phyloP scores from a whole-genome alignment of 164 flowering plant genomes.

The Umbilicus rupestris region DNA sequence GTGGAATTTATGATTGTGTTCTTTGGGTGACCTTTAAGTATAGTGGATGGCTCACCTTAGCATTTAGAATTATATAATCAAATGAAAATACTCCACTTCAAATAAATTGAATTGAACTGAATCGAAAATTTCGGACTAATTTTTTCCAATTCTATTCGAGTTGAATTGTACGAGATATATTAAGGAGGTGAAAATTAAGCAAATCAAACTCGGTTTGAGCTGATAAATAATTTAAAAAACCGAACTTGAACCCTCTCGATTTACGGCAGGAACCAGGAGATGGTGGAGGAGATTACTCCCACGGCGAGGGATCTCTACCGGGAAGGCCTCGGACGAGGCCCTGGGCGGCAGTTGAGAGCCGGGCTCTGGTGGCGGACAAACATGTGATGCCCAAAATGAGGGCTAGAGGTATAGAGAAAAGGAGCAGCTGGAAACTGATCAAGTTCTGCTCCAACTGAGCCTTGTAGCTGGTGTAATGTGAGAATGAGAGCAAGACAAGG shows the following conservation, averaged over 20 bases:
- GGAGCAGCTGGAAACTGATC: slow-evolving; percentile 28
- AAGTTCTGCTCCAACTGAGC: slow-evolving; percentile 22
- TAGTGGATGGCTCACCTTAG: not conserved
- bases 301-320: not conserved
- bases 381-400: slow-evolving; percentile 25
- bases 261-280: too few species aligned
- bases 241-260: too few species aligned
- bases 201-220: too few species aligned
- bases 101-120: too few species aligned
- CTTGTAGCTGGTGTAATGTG: slow-evolving; percentile 30
- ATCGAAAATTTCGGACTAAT: too few species aligned
- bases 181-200: too few species aligned
- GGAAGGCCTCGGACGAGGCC: not conserved
- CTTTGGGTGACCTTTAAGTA: not conserved
- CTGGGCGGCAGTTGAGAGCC: slow-evolving; percentile 8
- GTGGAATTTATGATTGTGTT: not conserved
- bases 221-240: too few species aligned
- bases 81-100: too few species aligned
- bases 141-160: too few species aligned
- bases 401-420: slow-evolving; percentile 34
- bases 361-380: slow-evolving; percentile 11
- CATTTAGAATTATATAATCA: not conserved
- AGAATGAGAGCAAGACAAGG: slow-evolving; percentile 37
- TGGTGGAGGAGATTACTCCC: not conserved
- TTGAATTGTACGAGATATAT: too few species aligned